A percentile compares a stretch with the other conserved stretches of the same genome.
phyloP scores from a whole-genome alignment of 306 rosid species.

The Cicer chorassanicum region DNA sequence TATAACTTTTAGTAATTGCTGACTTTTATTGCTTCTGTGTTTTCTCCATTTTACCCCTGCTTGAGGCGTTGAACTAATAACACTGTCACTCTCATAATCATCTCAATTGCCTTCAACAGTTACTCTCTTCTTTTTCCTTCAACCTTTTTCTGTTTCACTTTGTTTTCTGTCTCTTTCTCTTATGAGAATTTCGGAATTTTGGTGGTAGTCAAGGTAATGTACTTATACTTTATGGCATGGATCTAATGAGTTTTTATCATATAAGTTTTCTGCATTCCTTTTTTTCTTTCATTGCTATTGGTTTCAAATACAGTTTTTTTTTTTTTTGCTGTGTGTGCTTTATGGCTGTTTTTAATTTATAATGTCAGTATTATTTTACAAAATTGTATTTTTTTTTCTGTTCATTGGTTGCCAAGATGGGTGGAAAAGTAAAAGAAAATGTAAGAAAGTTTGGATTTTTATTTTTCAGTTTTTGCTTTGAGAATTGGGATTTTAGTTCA shows the following conservation, averaged over 20 bases:
- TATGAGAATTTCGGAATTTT: slow-evolving; percentile 35
- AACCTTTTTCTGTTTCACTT: background rate
- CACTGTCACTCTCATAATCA: slow-evolving; percentile 15
- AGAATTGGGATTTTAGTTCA: slow-evolving; percentile 12
- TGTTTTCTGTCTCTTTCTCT: slow-evolving; percentile 23
- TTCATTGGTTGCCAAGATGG: background rate
- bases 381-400: background rate
- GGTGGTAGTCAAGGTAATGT: slow-evolving; percentile 44
- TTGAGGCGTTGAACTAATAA: slow-evolving; percentile 40
- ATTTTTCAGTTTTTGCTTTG: slow-evolving; percentile 13
- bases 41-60: slow-evolving; percentile 13
- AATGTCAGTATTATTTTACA: background rate
- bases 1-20: slow-evolving; percentile 39
- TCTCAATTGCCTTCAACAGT: slow-evolving; percentile 14
- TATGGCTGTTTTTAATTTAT: background rate
- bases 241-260: slow-evolving; percentile 29
- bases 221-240: slow-evolving; percentile 9
- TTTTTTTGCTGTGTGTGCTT: background rate
- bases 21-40: slow-evolving; percentile 39
- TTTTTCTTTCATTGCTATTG: background rate
- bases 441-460: background rate
- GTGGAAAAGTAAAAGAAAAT: background rate
- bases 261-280: background rate
- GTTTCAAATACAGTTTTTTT: slow-evolving; percentile 17
- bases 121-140: background rate